These are phyloP conservation scores for Wickerhamomyces subpelliculosus DNA, from an alignment of 805 yeast genomes.

Conservation along the genomic window DNA sequence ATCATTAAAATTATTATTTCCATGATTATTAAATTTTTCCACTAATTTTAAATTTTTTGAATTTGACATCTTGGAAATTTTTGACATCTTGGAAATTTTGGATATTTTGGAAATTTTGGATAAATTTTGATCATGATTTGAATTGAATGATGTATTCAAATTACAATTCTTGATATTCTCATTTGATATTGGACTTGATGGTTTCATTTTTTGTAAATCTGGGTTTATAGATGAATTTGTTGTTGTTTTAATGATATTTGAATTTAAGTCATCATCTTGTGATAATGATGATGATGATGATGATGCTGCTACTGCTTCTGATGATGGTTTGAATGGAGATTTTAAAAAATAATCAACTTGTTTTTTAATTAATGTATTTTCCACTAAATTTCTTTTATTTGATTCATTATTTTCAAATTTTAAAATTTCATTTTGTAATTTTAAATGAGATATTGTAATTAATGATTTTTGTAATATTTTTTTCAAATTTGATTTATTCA, in stretches of 20 bases:
- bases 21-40: not conserved
- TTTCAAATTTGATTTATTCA: conserved; percentile 3
- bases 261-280: too few relatives aligned
- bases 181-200: not conserved
- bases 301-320: too few relatives aligned
- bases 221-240: not conserved
- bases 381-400: conserved; percentile 15
- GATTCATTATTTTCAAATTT: conserved; percentile 15
- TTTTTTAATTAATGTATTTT: conserved; percentile 15
- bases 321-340: conserved; percentile 13
- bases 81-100: too few relatives aligned
- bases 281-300: too few relatives aligned
- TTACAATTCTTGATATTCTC: too few relatives aligned
- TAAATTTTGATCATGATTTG: too few relatives aligned
- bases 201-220: not conserved
- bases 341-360: conserved; percentile 16
- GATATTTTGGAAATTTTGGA: too few relatives aligned
- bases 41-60: not conserved
- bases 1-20: not conserved
- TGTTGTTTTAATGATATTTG: too few relatives aligned
- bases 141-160: too few relatives aligned
- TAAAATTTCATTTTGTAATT: conserved; percentile 14
- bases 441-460: conserved; percentile 12
- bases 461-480: conserved; percentile 7
- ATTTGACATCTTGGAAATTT: not conserved